Evolutionary conservation across 352 stramenopile species (phyloP).

Genomic region (Globisporangium spinosum): DNA sequence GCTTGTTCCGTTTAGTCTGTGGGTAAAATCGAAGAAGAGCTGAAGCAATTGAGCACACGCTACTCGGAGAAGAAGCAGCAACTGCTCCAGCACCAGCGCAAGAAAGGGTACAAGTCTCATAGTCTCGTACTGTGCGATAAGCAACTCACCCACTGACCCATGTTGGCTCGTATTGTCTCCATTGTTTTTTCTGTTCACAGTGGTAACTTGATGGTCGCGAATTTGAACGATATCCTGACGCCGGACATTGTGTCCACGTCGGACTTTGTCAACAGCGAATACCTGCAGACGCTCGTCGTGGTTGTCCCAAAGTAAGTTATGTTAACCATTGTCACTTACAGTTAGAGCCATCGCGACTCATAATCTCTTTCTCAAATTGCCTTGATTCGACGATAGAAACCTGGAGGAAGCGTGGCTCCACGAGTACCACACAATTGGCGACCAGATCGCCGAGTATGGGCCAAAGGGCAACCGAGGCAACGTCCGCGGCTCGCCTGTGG

Average conservation of each 20-base stretch:
- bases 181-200: conserved; percentile 22
- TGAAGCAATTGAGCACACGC: conserved; percentile 92
- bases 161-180: neutral
- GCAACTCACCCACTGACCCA: neutral
- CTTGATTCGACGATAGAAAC: conserved; percentile 31
- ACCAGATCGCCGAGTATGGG: conserved; percentile 89
- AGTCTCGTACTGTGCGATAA: neutral
- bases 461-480: conserved; percentile 88
- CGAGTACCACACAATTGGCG: conserved; percentile 86
- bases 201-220: conserved; percentile 92
- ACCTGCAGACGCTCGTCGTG: conserved; percentile 96
- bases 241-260: conserved; percentile 85
- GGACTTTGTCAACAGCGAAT: conserved; percentile 95
- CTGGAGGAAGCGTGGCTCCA: conserved; percentile 88
- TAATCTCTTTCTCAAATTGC: neutral
- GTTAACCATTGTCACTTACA: neutral
- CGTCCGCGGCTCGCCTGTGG: conserved; percentile 93
- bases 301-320: conserved; percentile 86
- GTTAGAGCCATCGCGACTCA: neutral
- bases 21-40: conserved; percentile 95
- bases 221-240: conserved; percentile 94
- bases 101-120: conserved; percentile 72
- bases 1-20: conserved; percentile 49
- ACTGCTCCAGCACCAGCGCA: conserved; percentile 88
- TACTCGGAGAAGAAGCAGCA: conserved; percentile 94